Conservation (phyloP, 306 rosid species). For the Gynostemma pentaphyllum region DNA sequence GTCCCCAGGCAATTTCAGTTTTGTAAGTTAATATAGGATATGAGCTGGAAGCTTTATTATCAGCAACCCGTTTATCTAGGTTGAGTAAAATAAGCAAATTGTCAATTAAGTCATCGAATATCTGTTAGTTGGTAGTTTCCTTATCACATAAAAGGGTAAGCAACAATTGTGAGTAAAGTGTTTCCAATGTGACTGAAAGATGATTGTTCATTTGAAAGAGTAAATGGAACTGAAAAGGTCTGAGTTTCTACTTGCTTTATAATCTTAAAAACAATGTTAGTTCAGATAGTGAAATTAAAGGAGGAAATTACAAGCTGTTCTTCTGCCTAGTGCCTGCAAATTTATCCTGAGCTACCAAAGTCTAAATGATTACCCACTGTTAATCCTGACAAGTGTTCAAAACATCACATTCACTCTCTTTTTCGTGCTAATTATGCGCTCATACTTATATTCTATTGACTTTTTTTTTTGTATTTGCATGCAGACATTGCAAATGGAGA, state of each 20-base stretch:
- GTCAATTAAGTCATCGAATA: not conserved
- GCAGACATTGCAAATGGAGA: constrained; percentile 83
- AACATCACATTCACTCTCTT: not conserved
- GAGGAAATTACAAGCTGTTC: not conserved
- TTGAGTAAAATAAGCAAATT: not conserved
- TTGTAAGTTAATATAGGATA: not conserved
- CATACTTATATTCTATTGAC: not conserved
- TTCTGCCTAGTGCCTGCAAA: too few relatives aligned
- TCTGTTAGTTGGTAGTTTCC: not conserved
- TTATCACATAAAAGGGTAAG: not conserved
- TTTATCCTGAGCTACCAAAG: too few relatives aligned
- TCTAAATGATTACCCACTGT: too few relatives aligned
- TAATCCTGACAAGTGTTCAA: not conserved
- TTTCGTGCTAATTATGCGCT: not conserved
- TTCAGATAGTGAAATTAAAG: not conserved
- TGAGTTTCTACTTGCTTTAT: not conserved
- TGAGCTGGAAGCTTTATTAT: not conserved
- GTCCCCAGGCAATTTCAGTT: not conserved
- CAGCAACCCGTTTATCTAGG: not conserved
- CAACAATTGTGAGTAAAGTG: not conserved
- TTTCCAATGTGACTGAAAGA: not conserved
- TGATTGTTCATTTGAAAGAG: not conserved
- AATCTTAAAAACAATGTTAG: not conserved
- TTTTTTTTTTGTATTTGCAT: constrained; percentile 18
- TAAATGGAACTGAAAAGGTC: not conserved